Evolutionary conservation across 495 filamentous ascomycete genomes (phyloP).

Genomic region (Neurospora tetrasperma): DNA sequence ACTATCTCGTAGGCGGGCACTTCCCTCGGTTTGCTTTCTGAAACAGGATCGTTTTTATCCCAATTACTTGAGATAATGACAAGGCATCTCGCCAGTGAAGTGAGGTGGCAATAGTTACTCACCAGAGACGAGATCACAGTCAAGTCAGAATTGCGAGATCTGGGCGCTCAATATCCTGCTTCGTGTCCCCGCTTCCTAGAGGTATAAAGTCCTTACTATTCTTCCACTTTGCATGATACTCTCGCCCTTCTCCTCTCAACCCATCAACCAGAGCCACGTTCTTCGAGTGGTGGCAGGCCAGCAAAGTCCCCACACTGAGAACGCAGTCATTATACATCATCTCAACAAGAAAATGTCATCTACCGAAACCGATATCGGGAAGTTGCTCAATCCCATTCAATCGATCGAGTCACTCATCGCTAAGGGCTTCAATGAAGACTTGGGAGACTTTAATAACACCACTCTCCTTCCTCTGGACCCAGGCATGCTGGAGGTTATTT

Average conservation of each 20-base stretch:
- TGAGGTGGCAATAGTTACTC: too few species aligned
- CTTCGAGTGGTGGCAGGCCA: neutral
- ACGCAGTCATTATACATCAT: neutral
- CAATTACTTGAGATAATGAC: neutral
- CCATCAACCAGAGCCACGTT: neutral
- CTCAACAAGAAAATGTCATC: neutral
- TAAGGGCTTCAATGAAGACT: neutral
- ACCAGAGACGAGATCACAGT: neutral
- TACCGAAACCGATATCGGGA: neutral
- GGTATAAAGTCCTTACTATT: fast-evolving
- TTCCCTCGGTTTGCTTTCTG: too few species aligned
- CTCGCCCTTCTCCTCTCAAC: neutral
- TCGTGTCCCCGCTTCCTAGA: neutral
- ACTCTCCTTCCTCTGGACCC: neutral
- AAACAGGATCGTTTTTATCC: neutral
- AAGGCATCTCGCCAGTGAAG: too few species aligned
- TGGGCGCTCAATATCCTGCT: fast-evolving
- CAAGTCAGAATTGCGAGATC: neutral
- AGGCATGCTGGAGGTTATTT: neutral
- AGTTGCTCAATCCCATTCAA: neutral
- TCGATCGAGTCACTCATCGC: neutral
- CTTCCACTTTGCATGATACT: neutral
- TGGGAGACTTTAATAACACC: neutral
- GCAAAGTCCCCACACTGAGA: neutral
- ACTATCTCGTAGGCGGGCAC: too few species aligned